phyloP scores from a whole-genome alignment of 148 eudicot species.

The Chenopodium berlandieri region DNA sequence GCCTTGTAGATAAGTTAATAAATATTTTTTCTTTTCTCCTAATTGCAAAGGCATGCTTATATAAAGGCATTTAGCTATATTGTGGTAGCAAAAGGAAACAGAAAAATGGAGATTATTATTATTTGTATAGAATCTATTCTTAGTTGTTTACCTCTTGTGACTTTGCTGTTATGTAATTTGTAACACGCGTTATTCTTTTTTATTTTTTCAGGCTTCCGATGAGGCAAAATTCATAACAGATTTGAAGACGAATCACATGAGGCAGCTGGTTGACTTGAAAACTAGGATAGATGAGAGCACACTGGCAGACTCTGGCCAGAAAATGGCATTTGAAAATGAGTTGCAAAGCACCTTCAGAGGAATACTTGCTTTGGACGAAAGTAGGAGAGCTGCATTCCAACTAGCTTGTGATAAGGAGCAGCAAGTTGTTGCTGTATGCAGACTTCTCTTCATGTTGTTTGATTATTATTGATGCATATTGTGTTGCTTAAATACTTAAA shows the following conservation, averaged over 20 bases:
- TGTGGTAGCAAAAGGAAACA: not conserved
- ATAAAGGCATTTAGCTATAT: not conserved
- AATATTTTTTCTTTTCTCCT: not conserved
- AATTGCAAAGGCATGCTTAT: not conserved
- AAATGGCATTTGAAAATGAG: conserved; percentile 70
- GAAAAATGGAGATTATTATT: not conserved
- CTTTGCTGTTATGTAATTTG: not conserved
- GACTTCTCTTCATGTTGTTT: conserved; percentile 8
- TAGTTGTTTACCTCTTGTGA: not conserved
- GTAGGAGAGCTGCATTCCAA: conserved; percentile 81
- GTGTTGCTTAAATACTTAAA: not conserved
- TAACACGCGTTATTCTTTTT: not conserved
- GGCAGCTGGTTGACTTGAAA: conserved; percentile 64
- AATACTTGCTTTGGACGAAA: conserved; percentile 74
- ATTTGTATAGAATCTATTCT: not conserved
- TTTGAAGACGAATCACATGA: conserved; percentile 54
- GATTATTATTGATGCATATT: not conserved
- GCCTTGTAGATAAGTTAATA: not conserved
- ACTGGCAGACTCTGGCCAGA: conserved; percentile 49
- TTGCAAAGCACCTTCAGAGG: conserved; percentile 53
- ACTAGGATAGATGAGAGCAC: conserved; percentile 58
- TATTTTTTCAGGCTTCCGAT: conserved; percentile 61
- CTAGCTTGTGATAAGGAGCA: conserved; percentile 86
- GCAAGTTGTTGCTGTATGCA: conserved; percentile 77
- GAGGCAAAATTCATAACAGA: conserved; percentile 67